Evolutionary conservation across 2,329 filamentous ascomycete species (phyloP), one percentile per base, ranked within the genome.

Genomic region (Sphaerulina populicola): DNA sequence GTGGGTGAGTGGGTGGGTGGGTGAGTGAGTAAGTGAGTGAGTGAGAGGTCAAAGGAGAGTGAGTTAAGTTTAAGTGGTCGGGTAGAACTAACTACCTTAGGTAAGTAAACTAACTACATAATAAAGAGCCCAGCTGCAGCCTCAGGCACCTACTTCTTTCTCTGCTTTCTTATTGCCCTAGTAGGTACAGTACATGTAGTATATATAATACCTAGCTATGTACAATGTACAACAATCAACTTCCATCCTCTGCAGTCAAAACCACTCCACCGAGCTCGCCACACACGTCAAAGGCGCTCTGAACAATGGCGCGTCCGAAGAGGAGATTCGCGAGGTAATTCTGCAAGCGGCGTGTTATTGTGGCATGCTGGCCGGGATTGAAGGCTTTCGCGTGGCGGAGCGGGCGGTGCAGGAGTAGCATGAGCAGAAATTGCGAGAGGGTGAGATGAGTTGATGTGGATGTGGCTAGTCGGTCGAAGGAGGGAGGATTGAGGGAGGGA

Each of bases 221-320:
- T 18, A 18, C 18, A 18, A 18, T 18, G 18, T 18, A 18, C 18
- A 3, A 18, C 18, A 18, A 18, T 18, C 18, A 18, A 3, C 18
- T 18, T 18, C 76, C 43, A 83, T 85, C 76, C 70, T 85, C 41
- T 78, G 77, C 64, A 79, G 79, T 2, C 70, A 82, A 55, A 83
- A 83, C 59, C 71, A 78, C 4, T 71, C 70, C 5, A 74, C 77
- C 0, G 81, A 85, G 62, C 69, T 85, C 51, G 80, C 72, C 0
- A 74, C 80, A 6, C 81, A 85, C 62, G 71, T 81, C n/a, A 71
- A 79, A 18, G 81, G 81, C 0, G 81, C 81, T 1, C 66, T 80
- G 57, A 81, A 78, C 57, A 85, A 85, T 57, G 81, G 81, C 0
- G 68, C 80, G 9, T 76, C 72, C 0, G 80, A 82, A 60, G 63